Percentiles rank a stretch among this genome's conserved stretches.
Evolutionary conservation across 31 red algal species (phyloP).

Genomic region (Asparagopsis taxiformis): DNA sequence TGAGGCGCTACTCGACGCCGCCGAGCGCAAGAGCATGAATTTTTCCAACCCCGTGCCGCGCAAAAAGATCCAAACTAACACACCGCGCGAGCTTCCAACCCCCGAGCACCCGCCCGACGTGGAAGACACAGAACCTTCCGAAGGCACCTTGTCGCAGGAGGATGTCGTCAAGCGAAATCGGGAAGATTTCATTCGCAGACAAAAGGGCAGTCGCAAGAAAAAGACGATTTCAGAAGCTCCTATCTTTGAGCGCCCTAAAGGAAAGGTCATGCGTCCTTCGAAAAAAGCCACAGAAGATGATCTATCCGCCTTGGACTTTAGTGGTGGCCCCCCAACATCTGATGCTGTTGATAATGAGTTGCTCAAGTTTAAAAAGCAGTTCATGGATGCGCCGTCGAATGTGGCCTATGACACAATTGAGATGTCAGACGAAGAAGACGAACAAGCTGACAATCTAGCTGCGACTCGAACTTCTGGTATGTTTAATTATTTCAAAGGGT

Average conservation of each 20-base stretch:
- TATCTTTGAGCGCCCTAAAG: not conserved
- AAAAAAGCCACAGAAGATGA: conserved; percentile 41
- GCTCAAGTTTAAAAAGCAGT: conserved; percentile 46
- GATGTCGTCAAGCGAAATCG: conserved; percentile 29
- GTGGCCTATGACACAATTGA: conserved; percentile 34
- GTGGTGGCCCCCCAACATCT: conserved; percentile 4
- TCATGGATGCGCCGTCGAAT: conserved; percentile 44
- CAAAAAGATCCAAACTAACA: not conserved
- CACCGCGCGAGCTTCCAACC: not conserved
- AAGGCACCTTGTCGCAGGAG: not conserved
- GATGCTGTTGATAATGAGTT: conserved; percentile 15
- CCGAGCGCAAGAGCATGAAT: conserved; percentile 42
- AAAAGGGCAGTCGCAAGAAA: not conserved
- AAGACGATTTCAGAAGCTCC: conserved; percentile 1
- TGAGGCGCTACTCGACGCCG: conserved; percentile 25
- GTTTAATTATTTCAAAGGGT: conserved; percentile 68
- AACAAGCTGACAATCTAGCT: conserved; percentile 7
- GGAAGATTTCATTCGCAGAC: conserved; percentile 21
- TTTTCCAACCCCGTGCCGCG: not conserved
- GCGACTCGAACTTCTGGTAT: conserved; percentile 36
- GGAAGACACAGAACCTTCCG: not conserved
- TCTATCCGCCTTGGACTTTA: conserved; percentile 46
- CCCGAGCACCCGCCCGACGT: not conserved
- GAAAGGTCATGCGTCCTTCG: conserved; percentile 44
- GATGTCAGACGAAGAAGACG: conserved; percentile 17